Conservation (phyloP, 2,329 filamentous ascomycete species). For the Fusarium mangiferae region DNA sequence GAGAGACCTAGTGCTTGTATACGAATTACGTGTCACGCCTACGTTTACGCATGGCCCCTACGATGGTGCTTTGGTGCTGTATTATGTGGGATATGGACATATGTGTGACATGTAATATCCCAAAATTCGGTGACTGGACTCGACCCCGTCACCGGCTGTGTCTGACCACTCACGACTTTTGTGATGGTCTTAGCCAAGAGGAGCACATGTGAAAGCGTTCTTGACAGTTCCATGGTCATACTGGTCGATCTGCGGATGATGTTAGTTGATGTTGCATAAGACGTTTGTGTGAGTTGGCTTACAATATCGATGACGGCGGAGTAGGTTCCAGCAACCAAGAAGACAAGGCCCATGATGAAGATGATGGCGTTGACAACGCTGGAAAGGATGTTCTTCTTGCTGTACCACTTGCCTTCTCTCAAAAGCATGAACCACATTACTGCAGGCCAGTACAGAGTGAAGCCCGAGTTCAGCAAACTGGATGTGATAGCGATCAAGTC, state of each 20-base stretch:
- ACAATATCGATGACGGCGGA: conserved; percentile 29
- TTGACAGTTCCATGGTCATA: conserved; percentile 30
- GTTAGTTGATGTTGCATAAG: neutral
- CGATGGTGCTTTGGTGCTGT: conserved; percentile 35
- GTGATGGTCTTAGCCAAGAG: conserved; percentile 10
- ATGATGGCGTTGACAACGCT: conserved; percentile 31
- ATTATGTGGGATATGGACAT: conserved; percentile 34
- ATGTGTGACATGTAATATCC: conserved; percentile 32
- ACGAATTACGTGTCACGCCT: conserved; percentile 28
- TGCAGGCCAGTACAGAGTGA: conserved; percentile 53
- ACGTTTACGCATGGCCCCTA: conserved; percentile 40
- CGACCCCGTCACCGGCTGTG: neutral
- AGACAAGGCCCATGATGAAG: conserved; percentile 29
- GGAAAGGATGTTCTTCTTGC: conserved; percentile 22
- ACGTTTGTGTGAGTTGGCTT: neutral
- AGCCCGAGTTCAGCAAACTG: conserved; percentile 57
- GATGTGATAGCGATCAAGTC: conserved; percentile 66
- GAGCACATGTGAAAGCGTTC: conserved; percentile 21
- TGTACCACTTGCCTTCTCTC: conserved; percentile 38
- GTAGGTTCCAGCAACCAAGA: conserved; percentile 33
- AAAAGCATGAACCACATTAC: conserved; percentile 54
- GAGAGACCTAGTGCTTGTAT: neutral
- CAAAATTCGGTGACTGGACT: conserved; percentile 5
- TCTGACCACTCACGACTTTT: neutral
- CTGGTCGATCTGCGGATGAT: conserved; percentile 17